Conservation (phyloP, 768 basidiomycete genomes). For the Trametes cubensis region DNA sequence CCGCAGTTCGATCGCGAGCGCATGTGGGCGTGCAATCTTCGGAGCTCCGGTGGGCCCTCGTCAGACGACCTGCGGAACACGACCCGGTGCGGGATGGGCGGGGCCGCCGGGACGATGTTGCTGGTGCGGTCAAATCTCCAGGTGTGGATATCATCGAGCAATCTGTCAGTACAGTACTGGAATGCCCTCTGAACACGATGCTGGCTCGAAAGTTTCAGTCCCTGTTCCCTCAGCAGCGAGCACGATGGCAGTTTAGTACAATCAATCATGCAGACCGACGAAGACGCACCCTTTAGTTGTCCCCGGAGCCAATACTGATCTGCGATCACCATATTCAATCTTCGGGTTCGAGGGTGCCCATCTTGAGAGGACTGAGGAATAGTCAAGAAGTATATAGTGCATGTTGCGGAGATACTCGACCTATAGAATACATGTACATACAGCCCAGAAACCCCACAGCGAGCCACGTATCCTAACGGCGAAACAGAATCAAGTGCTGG, state of each 20-base stretch:
- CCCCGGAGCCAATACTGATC: too few species aligned
- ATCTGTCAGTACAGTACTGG: too few species aligned
- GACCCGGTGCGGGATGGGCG: constrained; percentile 45
- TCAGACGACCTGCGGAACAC: constrained; percentile 17
- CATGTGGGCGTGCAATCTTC: constrained; percentile 62
- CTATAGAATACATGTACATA: constrained; percentile 10
- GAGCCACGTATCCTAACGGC: not conserved
- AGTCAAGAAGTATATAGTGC: not conserved
- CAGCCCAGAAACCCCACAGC: constrained; percentile 1
- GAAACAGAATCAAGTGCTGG: not conserved
- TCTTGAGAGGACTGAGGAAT: not conserved
- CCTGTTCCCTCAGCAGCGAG: too few species aligned
- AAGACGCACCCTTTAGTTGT: too few species aligned
- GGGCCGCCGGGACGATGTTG: constrained; percentile 25
- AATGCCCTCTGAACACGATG: too few species aligned
- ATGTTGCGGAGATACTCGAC: not conserved
- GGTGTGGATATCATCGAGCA: constrained; percentile 21
- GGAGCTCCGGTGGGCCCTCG: constrained; percentile 21
- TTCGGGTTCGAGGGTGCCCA: too few species aligned
- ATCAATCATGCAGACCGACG: too few species aligned
- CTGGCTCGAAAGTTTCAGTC: too few species aligned
- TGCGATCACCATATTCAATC: too few species aligned
- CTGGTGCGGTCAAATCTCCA: constrained; percentile 31
- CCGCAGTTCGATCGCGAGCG: constrained; percentile 45
- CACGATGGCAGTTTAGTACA: too few species aligned